A percentile compares a stretch with the other conserved stretches of the same genome.
Conservation (phyloP, 768 basidiomycete species). For the Kondoa malvinella region DNA sequence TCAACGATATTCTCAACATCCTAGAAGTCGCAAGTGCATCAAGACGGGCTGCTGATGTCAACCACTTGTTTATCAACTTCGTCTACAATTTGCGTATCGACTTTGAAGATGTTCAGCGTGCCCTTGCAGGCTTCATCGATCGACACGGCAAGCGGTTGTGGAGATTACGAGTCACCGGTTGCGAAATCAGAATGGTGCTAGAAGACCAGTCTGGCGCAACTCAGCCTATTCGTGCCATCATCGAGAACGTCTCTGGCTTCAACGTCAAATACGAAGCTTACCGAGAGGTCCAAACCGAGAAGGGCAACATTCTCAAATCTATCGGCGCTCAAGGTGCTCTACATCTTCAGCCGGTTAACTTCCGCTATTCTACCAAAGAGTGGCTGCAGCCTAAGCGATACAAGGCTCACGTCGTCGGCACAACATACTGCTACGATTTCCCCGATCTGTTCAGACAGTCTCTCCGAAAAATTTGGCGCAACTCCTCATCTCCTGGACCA, state of each 20-base stretch:
- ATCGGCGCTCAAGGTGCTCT: conserved; percentile 95
- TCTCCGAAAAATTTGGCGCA: conserved; percentile 77
- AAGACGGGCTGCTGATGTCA: conserved; percentile 83
- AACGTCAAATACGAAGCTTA: conserved; percentile 96
- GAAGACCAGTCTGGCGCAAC: conserved; percentile 91
- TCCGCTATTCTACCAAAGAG: conserved; percentile 89
- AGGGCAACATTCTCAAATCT: conserved; percentile 88
- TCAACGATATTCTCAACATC: conserved; percentile 82
- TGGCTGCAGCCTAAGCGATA: conserved; percentile 96
- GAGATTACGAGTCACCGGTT: conserved; percentile 93
- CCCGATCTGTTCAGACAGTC: conserved; percentile 97
- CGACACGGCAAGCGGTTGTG: conserved; percentile 95
- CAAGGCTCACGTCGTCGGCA: conserved; percentile 93
- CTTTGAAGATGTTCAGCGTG: conserved; percentile 90
- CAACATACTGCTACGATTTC: conserved; percentile 98
- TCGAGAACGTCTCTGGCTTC: conserved; percentile 97
- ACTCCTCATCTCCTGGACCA: conserved; percentile 51
- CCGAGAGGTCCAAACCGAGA: conserved; percentile 93
- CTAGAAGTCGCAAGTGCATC: conserved; percentile 82
- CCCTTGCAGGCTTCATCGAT: conserved; percentile 97
- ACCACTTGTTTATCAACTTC: conserved; percentile 67
- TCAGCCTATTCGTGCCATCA: conserved; percentile 89
- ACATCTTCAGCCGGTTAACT: conserved; percentile 85
- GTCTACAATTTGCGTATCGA: conserved; percentile 88
- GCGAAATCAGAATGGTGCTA: conserved; percentile 84